These are phyloP conservation scores for Aspergillus ochraceus DNA, from an alignment of 2,329 filamentous ascomycete species.

Conservation along the genomic window DNA sequence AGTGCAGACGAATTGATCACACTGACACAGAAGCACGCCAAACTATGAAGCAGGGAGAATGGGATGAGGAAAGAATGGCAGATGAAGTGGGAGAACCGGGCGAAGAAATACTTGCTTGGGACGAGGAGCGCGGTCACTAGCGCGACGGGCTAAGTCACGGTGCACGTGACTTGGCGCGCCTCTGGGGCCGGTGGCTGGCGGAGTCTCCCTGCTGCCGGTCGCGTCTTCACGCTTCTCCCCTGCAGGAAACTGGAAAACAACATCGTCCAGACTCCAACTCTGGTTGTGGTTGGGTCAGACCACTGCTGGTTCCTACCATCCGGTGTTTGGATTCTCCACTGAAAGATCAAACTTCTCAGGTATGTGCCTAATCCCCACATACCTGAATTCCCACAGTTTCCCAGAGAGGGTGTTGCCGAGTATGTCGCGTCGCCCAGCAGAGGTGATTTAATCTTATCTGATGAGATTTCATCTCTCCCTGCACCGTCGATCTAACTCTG, in stretches of 20 bases:
- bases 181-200: conserved; percentile 15
- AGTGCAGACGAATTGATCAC: conserved; percentile 16
- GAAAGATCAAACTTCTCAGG: not conserved
- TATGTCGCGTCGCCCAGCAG: not conserved
- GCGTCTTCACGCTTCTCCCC: conserved; percentile 4
- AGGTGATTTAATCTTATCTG: conserved; percentile 12
- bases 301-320: conserved; percentile 14
- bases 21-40: conserved; percentile 22
- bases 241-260: conserved; percentile 3
- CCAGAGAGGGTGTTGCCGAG: not conserved
- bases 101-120: conserved; percentile 35
- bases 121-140: conserved; percentile 35
- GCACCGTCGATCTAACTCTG: not conserved
- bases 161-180: conserved; percentile 39
- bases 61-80: conserved; percentile 28
- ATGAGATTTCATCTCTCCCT: conserved; percentile 8
- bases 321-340: conserved; percentile 17
- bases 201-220: conserved; percentile 7
- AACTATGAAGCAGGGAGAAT: conserved; percentile 17
- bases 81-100: conserved; percentile 21
- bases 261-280: not conserved
- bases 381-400: not conserved
- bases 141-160: conserved; percentile 41
- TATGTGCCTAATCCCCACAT: conserved; percentile 5
- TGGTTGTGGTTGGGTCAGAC: conserved; percentile 14